phyloP scores from a whole-genome alignment of 257 asterid species.

The Solanum bukasovii region DNA sequence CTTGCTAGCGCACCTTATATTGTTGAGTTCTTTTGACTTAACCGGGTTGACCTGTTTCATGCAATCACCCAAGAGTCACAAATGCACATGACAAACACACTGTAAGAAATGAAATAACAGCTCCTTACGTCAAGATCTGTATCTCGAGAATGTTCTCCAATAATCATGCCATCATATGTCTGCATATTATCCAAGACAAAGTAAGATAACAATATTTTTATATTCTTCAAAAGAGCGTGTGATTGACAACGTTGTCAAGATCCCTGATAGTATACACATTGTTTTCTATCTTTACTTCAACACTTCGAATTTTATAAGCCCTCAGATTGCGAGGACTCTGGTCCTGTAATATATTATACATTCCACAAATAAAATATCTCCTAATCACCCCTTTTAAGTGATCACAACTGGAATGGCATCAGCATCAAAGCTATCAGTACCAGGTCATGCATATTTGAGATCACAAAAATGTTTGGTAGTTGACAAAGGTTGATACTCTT shows the following conservation, averaged over 20 bases:
- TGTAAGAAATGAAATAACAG: neutral
- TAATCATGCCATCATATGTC: constrained; percentile 98
- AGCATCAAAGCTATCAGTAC: neutral
- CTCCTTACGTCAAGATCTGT: constrained; percentile 89
- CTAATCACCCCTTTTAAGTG: neutral
- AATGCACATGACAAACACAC: neutral
- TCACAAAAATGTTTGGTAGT: neutral
- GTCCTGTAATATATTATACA: neutral
- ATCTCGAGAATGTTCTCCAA: constrained; percentile 97
- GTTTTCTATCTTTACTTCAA: neutral
- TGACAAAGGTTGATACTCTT: neutral
- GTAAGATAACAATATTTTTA: neutral
- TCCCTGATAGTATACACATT: neutral
- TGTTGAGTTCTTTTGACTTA: constrained; percentile 67
- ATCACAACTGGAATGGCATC: neutral
- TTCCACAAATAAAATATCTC: neutral
- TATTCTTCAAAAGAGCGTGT: neutral
- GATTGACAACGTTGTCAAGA: neutral
- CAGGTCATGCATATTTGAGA: neutral
- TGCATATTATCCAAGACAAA: constrained; percentile 20
- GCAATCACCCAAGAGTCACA: constrained; percentile 7
- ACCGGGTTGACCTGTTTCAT: constrained; percentile 79
- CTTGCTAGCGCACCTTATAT: constrained; percentile 78
- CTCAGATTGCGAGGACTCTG: neutral
- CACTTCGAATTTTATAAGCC: neutral